Conservation (phyloP, 257 asterid genomes). For the Solanum ossicruentum region DNA sequence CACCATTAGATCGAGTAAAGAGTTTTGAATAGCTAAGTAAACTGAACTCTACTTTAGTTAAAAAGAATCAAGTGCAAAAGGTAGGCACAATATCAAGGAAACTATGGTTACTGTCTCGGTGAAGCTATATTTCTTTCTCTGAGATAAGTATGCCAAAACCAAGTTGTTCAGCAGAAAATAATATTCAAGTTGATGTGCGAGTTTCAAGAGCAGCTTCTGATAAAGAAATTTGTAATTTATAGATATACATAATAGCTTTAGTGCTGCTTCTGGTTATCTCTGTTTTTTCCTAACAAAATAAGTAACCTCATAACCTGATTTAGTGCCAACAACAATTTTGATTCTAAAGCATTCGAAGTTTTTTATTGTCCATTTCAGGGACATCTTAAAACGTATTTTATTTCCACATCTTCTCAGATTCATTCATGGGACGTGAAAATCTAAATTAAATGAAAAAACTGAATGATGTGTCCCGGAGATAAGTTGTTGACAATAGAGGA, state of each 20-base stretch:
- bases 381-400: neutral
- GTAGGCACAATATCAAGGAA: too few relatives aligned
- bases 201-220: too few relatives aligned
- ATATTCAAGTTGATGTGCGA: too few relatives aligned
- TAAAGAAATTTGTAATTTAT: too few relatives aligned
- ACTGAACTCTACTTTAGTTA: too few relatives aligned
- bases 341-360: neutral
- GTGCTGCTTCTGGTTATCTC: neutral
- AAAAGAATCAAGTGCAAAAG: too few relatives aligned
- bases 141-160: too few relatives aligned
- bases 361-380: neutral
- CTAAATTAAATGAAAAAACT: neutral
- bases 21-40: too few relatives aligned
- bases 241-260: too few relatives aligned
- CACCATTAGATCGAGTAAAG: neutral
- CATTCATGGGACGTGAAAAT: neutral
- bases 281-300: neutral
- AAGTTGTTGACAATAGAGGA: neutral
- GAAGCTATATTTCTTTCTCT: too few relatives aligned
- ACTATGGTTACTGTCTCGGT: neutral
- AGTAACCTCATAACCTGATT: neutral
- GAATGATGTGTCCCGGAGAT: neutral
- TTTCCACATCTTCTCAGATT: neutral
- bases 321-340: neutral
- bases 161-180: too few relatives aligned